Base-by-base conservation (phyloP, 352 stramenopile species). In the Globisporangium heterothallicum region DNA sequence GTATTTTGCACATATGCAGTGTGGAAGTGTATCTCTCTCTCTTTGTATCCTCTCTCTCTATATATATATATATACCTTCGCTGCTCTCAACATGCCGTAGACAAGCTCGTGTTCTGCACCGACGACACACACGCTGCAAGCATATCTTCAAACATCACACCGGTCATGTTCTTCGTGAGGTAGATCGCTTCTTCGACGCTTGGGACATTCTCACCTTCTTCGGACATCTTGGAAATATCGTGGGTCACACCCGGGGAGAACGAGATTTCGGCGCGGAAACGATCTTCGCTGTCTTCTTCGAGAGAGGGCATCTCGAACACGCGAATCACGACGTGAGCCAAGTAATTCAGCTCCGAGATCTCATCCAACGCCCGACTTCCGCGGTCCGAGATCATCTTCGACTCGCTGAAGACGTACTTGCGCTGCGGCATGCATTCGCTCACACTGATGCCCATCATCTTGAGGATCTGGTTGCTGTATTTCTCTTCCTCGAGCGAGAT, bases 311-410 rank as follows among this genome's bases (percentile, higher is more conserved):
- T 92, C 78, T 99, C 97, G 50, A 99, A 99, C 32, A 99, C 79
- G 18, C 97, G 91, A 45, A 99, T 97, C 3, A 99, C 91, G 49
- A 99, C 89, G 58, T 99, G 97, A 16, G 96, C 98, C 6, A 99
- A 69, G 62, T 99, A 99, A 66, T 97, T 98, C 38, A 99, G 80
- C 70, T 99, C 96, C 12, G 78, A 80, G 36, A 97, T 74, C 47
- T 92, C 85, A 47, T 97, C 76, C 47, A 97, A 56, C 25, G 80
- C 78, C 38, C 70, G 57, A 24, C 70, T 78, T 54, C 72, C 88
- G 30, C 74, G 77, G 51, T 86, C 71, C 16, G 80, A 85, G 50
- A 92, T 82, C 53, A 94, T 73, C 53, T 89, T 92, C 38, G 83
- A 84, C 61, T 85, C 68, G 61, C 74, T 68, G 58, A 90, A 90